These are phyloP conservation scores for Phytopythium delawarense DNA, from an alignment of 352 stramenopile genomes.

Conservation along the genomic window DNA sequence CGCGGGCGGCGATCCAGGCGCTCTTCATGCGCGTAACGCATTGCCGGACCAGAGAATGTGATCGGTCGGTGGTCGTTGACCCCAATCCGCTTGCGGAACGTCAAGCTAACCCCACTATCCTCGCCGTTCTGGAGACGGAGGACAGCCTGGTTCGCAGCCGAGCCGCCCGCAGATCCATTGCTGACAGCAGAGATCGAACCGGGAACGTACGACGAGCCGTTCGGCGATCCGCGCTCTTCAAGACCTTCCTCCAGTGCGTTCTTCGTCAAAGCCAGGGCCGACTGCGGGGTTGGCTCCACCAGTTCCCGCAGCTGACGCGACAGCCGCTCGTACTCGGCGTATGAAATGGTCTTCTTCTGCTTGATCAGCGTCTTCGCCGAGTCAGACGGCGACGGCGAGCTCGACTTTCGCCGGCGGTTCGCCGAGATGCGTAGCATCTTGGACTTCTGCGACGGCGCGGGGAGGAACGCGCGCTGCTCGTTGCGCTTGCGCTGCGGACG, in stretches of 20 bases:
- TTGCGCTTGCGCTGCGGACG: conserved; percentile 34
- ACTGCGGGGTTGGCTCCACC: conserved; percentile 59
- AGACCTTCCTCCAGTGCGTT: conserved; percentile 41
- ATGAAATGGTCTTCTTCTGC: conserved; percentile 72
- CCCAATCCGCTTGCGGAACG: conserved; percentile 43
- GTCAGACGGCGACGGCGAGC: conserved; percentile 34
- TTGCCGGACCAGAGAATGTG: conserved; percentile 27
- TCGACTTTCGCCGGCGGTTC: conserved; percentile 22
- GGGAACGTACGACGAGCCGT: conserved; percentile 30
- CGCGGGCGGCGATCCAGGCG: conserved; percentile 50
- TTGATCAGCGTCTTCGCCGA: conserved; percentile 62
- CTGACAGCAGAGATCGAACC: conserved; percentile 29
- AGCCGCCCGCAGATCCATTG: conserved; percentile 13
- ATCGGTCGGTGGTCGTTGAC: conserved; percentile 33
- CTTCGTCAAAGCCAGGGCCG: conserved; percentile 52
- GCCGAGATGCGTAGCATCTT: conserved; percentile 37
- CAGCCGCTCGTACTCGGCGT: conserved; percentile 71
- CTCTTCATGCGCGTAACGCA: conserved; percentile 47
- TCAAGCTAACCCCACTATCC: conserved; percentile 15
- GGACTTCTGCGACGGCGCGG: conserved; percentile 37
- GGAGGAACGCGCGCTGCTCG: conserved; percentile 41
- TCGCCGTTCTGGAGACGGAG: conserved; percentile 10
- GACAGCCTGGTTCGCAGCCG: conserved; percentile 6
- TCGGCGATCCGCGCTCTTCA: conserved; percentile 27
- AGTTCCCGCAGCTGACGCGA: conserved; percentile 58